These are phyloP conservation scores for Cutaneotrichosporon daszewskae DNA, from an alignment of 1,284 basidiomycete genomes.

Conservation along the genomic window DNA sequence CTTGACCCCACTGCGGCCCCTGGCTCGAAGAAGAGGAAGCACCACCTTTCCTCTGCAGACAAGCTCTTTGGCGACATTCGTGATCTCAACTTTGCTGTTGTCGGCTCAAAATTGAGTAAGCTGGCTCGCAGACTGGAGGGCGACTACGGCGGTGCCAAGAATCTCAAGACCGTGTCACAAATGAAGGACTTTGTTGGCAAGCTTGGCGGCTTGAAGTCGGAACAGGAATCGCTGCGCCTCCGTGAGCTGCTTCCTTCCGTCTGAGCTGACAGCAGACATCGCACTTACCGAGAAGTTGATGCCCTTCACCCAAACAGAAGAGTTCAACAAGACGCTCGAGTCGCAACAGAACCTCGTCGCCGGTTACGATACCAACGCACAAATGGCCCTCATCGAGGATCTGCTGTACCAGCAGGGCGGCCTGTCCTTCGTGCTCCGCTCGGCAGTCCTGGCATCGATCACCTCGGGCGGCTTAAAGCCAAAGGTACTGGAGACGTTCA, in stretches of 20 bases:
- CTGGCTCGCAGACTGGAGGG: conserved; percentile 80
- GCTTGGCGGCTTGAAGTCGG: conserved; percentile 81
- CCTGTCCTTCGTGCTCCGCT: conserved; percentile 66
- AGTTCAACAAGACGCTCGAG: conserved; percentile 87
- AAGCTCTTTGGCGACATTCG: conserved; percentile 76
- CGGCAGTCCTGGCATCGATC: conserved; percentile 79
- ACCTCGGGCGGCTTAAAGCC: conserved; percentile 79
- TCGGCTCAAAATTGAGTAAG: conserved; percentile 75
- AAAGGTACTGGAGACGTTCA: conserved; percentile 79
- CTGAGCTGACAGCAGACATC: conserved; percentile 60
- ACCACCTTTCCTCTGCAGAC: conserved; percentile 72
- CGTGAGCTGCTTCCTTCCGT: conserved; percentile 55
- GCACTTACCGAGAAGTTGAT: conserved; percentile 87
- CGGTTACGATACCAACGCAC: conserved; percentile 71
- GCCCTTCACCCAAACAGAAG: conserved; percentile 73
- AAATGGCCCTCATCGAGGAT: conserved; percentile 76
- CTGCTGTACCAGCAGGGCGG: conserved; percentile 70
- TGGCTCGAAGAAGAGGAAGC: conserved; percentile 71
- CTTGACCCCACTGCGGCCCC: conserved; percentile 56
- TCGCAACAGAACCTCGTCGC: conserved; percentile 95
- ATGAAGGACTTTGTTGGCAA: conserved; percentile 93
- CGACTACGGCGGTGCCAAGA: conserved; percentile 58
- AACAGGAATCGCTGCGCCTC: conserved; percentile 80
- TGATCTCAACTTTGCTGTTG: conserved; percentile 90
- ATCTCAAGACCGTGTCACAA: conserved; percentile 77